A percentile compares a stretch with the other conserved stretches of the same genome.
These are phyloP conservation scores for Penicillium coprophilum DNA, from an alignment of 495 filamentous ascomycete species.

Conservation along the genomic window DNA sequence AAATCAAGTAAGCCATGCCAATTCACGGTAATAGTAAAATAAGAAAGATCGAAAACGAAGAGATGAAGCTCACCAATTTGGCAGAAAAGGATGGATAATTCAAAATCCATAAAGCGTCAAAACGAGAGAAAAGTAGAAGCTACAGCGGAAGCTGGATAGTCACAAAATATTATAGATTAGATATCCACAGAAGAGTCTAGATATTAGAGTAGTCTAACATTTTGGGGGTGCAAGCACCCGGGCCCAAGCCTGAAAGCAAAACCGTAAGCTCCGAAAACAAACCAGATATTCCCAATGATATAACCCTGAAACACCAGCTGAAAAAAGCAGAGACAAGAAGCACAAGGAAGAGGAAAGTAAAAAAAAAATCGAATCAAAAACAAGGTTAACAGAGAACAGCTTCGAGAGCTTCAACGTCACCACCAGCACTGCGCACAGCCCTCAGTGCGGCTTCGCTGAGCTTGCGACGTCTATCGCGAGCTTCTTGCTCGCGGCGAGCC, in stretches of 20 bases:
- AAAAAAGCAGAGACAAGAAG: slow-evolving; percentile 17
- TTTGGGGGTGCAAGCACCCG: slow-evolving; percentile 22
- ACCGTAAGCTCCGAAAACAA: slow-evolving; percentile 29
- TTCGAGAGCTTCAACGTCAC: slow-evolving; percentile 62
- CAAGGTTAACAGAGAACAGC: slow-evolving; percentile 40
- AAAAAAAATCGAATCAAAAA: slow-evolving; percentile 8
- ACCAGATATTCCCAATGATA: slow-evolving; percentile 29
- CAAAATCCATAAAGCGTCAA: not conserved
- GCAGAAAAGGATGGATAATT: not conserved
- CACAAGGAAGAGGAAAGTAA: slow-evolving; percentile 8
- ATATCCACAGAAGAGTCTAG: slow-evolving; percentile 25
- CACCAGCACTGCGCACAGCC: slow-evolving; percentile 76
- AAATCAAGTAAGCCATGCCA: not conserved
- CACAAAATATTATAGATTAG: slow-evolving; percentile 20
- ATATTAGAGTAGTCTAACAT: slow-evolving; percentile 32
- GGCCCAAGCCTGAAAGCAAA: slow-evolving; percentile 11
- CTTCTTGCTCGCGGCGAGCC: slow-evolving; percentile 82
- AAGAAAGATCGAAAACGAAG: not conserved
- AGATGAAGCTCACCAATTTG: not conserved
- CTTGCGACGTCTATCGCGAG: slow-evolving; percentile 71
- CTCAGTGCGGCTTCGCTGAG: slow-evolving; percentile 70
- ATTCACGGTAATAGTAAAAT: not conserved
- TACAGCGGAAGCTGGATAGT: slow-evolving; percentile 1
- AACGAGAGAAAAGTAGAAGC: not conserved
- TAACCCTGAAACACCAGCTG: slow-evolving; percentile 25